These are phyloP conservation scores for Colletotrichum lupini DNA, from an alignment of 2,329 filamentous ascomycete species.

Conservation along the genomic window DNA sequence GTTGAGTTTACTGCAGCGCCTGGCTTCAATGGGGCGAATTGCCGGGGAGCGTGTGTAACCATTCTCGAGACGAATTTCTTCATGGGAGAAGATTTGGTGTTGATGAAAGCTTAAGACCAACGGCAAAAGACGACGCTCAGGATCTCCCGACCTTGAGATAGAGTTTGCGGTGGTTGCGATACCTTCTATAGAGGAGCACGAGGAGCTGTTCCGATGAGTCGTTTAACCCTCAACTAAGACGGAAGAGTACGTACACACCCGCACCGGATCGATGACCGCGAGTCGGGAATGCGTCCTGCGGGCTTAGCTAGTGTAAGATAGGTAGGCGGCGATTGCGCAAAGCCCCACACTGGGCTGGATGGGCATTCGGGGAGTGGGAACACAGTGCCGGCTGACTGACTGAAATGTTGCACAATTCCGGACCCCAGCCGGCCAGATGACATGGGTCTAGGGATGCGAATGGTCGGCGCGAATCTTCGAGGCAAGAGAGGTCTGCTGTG, in stretches of 20 bases:
- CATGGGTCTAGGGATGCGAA: slow-evolving; percentile 17
- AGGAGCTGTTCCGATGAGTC: background rate
- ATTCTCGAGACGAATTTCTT: slow-evolving; percentile 54
- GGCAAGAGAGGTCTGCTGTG: slow-evolving; percentile 1
- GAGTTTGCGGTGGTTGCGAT: background rate
- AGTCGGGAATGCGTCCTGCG: background rate
- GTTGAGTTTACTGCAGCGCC: slow-evolving; percentile 44
- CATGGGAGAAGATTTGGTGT: slow-evolving; percentile 7
- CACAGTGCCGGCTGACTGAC: background rate
- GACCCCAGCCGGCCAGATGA: slow-evolving; percentile 8
- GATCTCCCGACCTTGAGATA: background rate
- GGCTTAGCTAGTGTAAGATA: too few relatives aligned
- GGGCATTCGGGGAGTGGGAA: slow-evolving; percentile 1
- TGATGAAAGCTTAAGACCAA: background rate
- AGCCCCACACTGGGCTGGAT: background rate
- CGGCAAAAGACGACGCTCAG: background rate
- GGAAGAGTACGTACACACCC: slow-evolving; percentile 1
- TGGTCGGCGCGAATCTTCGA: slow-evolving; percentile 25
- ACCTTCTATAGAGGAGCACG: background rate
- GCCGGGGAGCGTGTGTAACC: slow-evolving; percentile 52
- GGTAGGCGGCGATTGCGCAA: slow-evolving; percentile 5
- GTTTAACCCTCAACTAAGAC: slow-evolving; percentile 8
- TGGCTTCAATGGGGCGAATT: slow-evolving; percentile 67
- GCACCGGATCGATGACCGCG: background rate
- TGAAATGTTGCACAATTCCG: background rate